Percentiles rank a stretch among this genome's conserved stretches.
Evolutionary conservation across 2,329 filamentous ascomycete species (phyloP).

Genomic region (Aspergillus phoenicis): DNA sequence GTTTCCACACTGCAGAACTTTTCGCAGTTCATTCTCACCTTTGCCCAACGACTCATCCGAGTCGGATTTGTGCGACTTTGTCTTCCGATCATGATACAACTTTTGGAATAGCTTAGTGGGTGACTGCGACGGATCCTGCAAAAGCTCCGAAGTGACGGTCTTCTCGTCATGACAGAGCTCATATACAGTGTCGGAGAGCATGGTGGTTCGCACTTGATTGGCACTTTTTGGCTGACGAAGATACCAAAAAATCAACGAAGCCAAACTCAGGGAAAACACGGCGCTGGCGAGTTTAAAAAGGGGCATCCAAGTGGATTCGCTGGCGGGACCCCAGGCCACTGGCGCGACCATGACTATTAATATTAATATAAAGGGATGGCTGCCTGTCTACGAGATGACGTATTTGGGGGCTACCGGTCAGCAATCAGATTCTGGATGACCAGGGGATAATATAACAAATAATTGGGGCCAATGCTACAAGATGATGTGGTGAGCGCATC

Average conservation of each 20-base stretch:
- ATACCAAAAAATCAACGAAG: constrained; percentile 12
- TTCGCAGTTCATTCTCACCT: constrained; percentile 51
- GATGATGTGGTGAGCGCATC: no score
- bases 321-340: not conserved
- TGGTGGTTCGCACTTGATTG: constrained; percentile 23
- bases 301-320: constrained; percentile 5
- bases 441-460: no score
- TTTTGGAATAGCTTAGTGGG: constrained; percentile 59
- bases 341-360: not conserved
- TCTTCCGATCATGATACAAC: constrained; percentile 52
- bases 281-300: constrained; percentile 12
- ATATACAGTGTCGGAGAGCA: constrained; percentile 52
- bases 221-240: constrained; percentile 19
- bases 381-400: not conserved
- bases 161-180: constrained; percentile 55
- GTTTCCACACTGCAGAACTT: constrained; percentile 63
- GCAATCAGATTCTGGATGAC: not conserved
- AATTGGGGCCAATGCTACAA: no score
- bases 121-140: constrained; percentile 54
- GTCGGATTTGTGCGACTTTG: constrained; percentile 28
- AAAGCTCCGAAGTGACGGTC: constrained; percentile 62
- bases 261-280: constrained; percentile 6
- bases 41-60: constrained; percentile 21
- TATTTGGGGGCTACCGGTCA: not conserved
- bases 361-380: not conserved